Evolutionary conservation across 345 rosid genomes (phyloP).

Genomic region (Eucalyptus brandiana): DNA sequence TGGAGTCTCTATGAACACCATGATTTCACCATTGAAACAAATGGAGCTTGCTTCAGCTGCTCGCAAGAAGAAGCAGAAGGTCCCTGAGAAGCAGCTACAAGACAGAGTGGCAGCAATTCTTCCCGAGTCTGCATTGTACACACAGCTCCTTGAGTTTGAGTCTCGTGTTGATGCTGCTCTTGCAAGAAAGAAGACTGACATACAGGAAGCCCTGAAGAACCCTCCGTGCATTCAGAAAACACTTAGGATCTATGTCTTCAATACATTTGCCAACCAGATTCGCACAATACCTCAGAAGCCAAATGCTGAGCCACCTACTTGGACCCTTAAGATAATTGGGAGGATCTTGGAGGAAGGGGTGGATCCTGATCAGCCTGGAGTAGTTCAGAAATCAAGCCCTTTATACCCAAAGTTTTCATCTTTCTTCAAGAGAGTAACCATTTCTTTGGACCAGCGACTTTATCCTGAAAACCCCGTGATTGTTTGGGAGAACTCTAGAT

Average conservation of each 20-base stretch:
- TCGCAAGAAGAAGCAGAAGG: conserved; percentile 87
- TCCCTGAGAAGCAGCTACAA: conserved; percentile 82
- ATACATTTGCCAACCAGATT: conserved; percentile 81
- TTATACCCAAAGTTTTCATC: conserved; percentile 75
- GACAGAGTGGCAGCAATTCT: conserved; percentile 92
- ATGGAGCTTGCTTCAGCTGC: conserved; percentile 79
- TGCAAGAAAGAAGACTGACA: conserved; percentile 82
- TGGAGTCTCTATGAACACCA: conserved; percentile 40
- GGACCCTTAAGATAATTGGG: conserved; percentile 93
- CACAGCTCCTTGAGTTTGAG: conserved; percentile 97
- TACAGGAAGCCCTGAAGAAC: conserved; percentile 89
- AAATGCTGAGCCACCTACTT: conserved; percentile 80
- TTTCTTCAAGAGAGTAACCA: conserved; percentile 84
- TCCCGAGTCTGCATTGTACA: conserved; percentile 92
- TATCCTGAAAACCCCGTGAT: conserved; percentile 85
- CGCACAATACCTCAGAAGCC: conserved; percentile 70
- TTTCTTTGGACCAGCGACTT: conserved; percentile 82
- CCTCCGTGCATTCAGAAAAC: conserved; percentile 92
- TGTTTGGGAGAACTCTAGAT: conserved; percentile 86
- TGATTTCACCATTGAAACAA: conserved; percentile 56
- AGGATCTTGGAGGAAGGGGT: conserved; percentile 93
- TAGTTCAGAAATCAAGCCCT: conserved; percentile 62
- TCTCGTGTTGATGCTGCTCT: conserved; percentile 88
- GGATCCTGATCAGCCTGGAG: conserved; percentile 87
- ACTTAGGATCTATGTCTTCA: conserved; percentile 83